Evolutionary conservation across 1,284 basidiomycete species (phyloP).

Genomic region (Vanrija sp.): DNA sequence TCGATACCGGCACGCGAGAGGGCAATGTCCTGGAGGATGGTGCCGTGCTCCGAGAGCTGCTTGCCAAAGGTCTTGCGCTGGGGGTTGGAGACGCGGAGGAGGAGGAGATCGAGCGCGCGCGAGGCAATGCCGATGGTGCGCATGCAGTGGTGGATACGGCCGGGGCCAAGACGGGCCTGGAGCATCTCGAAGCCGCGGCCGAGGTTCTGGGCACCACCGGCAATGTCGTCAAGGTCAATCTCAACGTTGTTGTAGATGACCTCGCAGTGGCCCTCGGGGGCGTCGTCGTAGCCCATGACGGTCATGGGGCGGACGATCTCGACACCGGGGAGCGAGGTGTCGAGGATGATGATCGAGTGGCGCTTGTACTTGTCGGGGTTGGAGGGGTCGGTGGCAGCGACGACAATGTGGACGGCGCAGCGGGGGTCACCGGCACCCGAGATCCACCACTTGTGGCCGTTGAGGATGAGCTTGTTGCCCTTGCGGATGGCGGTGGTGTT

Average conservation of each 20-base stretch:
- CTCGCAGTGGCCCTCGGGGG: conserved; percentile 94
- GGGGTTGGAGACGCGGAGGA: conserved; percentile 88
- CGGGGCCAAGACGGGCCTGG: conserved; percentile 93
- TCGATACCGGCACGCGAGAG: conserved; percentile 91
- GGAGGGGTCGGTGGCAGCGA: conserved; percentile 56
- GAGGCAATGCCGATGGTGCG: conserved; percentile 87
- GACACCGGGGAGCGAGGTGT: conserved; percentile 80
- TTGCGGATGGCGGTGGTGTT: conserved; percentile 75
- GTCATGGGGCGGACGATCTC: conserved; percentile 85
- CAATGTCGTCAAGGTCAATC: conserved; percentile 63
- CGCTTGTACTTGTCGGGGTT: conserved; percentile 61
- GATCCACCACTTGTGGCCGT: conserved; percentile 99
- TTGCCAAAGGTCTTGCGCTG: conserved; percentile 91
- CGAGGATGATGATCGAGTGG: conserved; percentile 91
- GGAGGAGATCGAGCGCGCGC: conserved; percentile 78
- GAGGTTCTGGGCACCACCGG: conserved; percentile 69
- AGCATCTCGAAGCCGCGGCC: conserved; percentile 96
- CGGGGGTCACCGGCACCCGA: conserved; percentile 94
- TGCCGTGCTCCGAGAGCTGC: conserved; percentile 83
- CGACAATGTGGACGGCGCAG: conserved; percentile 82
- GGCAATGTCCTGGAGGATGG: conserved; percentile 85
- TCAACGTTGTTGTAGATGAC: conserved; percentile 91
- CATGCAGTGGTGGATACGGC: conserved; percentile 98
- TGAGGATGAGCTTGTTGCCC: conserved; percentile 86
- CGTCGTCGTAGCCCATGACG: conserved; percentile 91